Base-by-base conservation (phyloP, 148 eudicot genomes). In the Heliamphora exappendiculata region DNA sequence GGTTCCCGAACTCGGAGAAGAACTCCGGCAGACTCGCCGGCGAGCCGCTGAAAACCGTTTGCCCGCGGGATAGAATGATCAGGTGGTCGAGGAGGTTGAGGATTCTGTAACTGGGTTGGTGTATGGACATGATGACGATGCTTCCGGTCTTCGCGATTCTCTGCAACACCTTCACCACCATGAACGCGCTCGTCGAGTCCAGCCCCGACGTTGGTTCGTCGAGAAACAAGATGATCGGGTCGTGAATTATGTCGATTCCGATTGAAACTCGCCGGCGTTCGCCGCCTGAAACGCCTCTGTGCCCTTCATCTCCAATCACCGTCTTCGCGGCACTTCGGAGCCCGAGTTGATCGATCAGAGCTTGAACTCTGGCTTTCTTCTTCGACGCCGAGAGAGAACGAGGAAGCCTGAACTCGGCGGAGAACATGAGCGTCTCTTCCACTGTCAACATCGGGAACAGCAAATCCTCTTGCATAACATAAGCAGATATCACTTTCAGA, bases 121-220 rank as follows among this genome's bases (percentile, higher is more conserved):
- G 97, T 20, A 93, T 88, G 0, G 98, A 87, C 90, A 87, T 84
- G 33, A 93, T 82, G 33, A 93, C 97, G 0, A 93, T 91, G 73
- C 98, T 93, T 7, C 98, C 98, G 39, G 89, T 90, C 33, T 85
- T 91, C 3, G 98, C 98, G 10, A 93, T 91, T 22, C 89, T 78
- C 55, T 91, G 91, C 24, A 93, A 76, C 66, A 93, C 98, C 64
- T 90, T 90, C 8, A 93, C 91, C 57, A 91, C 97, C 98, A 93
- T 93, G 83, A 70, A 89, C 0, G 98, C 98, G 13, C 94, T 91
- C 2, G 98, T 93, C 12, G 97, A 93, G 75, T 93, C 98, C 1
- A 93, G 91, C 24, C 97, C 98, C 0, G 98, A 93, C 0, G 98
- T 93, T 28, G 98, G 98, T 79, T 93, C 98, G 45, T 93, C 97